Evolutionary conservation across 2,329 filamentous ascomycete species (phyloP).

Genomic region (Dothistroma pini): DNA sequence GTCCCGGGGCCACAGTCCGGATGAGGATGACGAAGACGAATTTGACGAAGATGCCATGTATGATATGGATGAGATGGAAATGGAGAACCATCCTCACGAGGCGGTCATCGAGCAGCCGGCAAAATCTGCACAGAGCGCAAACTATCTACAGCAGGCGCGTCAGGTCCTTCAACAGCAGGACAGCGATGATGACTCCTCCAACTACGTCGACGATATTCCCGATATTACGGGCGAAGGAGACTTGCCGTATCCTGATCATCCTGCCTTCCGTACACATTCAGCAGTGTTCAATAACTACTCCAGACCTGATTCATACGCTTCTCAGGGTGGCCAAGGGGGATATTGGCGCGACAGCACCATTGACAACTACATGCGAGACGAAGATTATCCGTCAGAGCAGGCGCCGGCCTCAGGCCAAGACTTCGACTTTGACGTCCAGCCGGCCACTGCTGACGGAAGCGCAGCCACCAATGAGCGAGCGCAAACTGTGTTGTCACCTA

Average conservation of each 20-base stretch:
- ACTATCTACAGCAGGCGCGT: slow-evolving; percentile 23
- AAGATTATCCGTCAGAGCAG: slow-evolving; percentile 8
- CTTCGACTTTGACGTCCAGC: neutral
- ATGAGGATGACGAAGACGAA: slow-evolving; percentile 35
- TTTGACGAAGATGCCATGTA: slow-evolving; percentile 43
- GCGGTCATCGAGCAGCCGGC: neutral
- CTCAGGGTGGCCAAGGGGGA: slow-evolving; percentile 10
- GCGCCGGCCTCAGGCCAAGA: slow-evolving; percentile 2
- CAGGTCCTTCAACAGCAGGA: slow-evolving; percentile 17
- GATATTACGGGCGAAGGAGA: slow-evolving; percentile 22
- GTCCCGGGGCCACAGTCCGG: slow-evolving; percentile 14
- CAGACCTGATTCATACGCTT: slow-evolving; percentile 14
- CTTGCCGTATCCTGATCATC: slow-evolving; percentile 31
- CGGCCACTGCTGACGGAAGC: neutral
- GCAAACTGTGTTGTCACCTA: slow-evolving; percentile 8
- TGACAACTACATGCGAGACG: slow-evolving; percentile 24
- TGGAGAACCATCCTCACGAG: slow-evolving; percentile 18
- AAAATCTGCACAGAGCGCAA: slow-evolving; percentile 14
- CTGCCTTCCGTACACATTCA: slow-evolving; percentile 28
- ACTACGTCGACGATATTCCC: slow-evolving; percentile 41
- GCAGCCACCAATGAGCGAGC: neutral
- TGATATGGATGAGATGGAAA: slow-evolving; percentile 47
- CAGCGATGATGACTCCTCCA: slow-evolving; percentile 21
- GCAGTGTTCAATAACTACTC: slow-evolving; percentile 23
- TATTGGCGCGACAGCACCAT: slow-evolving; percentile 27